These are phyloP conservation scores for Cryptococcus depauperatus DNA, from an alignment of 1,284 basidiomycete species.

Conservation along the genomic window DNA sequence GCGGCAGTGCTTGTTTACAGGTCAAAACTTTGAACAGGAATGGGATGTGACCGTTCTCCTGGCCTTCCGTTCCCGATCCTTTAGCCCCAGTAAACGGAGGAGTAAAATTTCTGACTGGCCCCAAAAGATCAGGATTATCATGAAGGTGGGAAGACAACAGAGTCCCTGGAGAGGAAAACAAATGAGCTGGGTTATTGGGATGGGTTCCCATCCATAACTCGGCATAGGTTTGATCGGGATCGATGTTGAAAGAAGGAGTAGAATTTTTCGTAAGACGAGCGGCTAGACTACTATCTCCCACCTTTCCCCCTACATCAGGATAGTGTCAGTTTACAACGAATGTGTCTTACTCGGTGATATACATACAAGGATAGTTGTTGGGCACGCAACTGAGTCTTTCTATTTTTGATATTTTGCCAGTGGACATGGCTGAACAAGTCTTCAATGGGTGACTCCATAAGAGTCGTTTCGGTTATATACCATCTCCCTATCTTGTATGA, in stretches of 20 bases:
- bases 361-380: conserved; percentile 1
- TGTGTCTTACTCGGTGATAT: not conserved
- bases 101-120: conserved; percentile 19
- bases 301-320: conserved; percentile 24
- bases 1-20: conserved; percentile 33
- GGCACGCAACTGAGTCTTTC: not conserved
- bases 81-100: conserved; percentile 18
- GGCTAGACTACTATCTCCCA: conserved; percentile 25
- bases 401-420: not conserved
- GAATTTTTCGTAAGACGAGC: conserved; percentile 23
- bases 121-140: conserved; percentile 16
- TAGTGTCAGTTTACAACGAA: not conserved
- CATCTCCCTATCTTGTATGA: too few relatives aligned
- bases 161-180: conserved; percentile 13
- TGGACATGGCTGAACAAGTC: not conserved
- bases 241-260: conserved; percentile 16
- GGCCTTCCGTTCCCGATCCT: conserved; percentile 15
- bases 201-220: conserved; percentile 39
- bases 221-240: conserved; percentile 25
- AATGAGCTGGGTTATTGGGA: conserved; percentile 25
- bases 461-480: too few relatives aligned
- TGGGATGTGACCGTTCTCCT: conserved; percentile 25
- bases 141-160: conserved; percentile 19
- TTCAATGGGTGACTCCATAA: too few relatives aligned
- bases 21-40: conserved; percentile 38